Evolutionary conservation across 2,329 filamentous ascomycete species (phyloP), one percentile per base, ranked within the genome.

Genomic region (Paecilomyces variotii): DNA sequence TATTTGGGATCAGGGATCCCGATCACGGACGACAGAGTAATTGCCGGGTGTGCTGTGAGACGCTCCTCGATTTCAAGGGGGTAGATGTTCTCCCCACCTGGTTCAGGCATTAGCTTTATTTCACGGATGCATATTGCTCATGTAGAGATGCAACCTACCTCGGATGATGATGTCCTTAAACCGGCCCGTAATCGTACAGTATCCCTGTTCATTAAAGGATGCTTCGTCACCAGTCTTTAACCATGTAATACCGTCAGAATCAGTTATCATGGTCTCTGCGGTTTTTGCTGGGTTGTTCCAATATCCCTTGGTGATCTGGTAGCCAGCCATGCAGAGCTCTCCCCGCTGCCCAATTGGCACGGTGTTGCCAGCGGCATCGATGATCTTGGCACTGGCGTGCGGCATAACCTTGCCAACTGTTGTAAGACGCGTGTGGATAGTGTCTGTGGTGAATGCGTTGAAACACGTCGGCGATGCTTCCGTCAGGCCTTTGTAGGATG

Each of bases 101-200:
- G 12, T 24, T 6, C 9, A 24, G 4, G 11, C 3, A 30, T 54
- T 30, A 54, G 27, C 53, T 9, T 34, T 19, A 19, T 19, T 19
- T 19, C 14, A 24, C 6, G 26, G 1, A 35, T 54, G 26, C 30
- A 28, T 32, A 28, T 32, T 28, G 30, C n/a, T 19, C 4, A 3
- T 28, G 27, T 7, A 54, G 53, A 12, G 19, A n/a, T 35, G 26
- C n/a, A 54, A 63, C 70, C 39, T 64, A 72, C 85, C 88, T 65
- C 88, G 79, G 60, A 91, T 91, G 59, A 91, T 90, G 35, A 91
- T 90, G 60, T 91, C 88, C 75, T 91, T 91, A 74, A 90, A 89
- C 24, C 88, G 79, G 0, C 88, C 88, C 0, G 88, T 91, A 64
- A 91, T 90, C 5, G 78, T 80, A 64, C 87, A 90, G 68, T 89